These are phyloP conservation scores for Juglanconis sp. DNA, from an alignment of 2,329 filamentous ascomycete genomes.

Conservation along the genomic window DNA sequence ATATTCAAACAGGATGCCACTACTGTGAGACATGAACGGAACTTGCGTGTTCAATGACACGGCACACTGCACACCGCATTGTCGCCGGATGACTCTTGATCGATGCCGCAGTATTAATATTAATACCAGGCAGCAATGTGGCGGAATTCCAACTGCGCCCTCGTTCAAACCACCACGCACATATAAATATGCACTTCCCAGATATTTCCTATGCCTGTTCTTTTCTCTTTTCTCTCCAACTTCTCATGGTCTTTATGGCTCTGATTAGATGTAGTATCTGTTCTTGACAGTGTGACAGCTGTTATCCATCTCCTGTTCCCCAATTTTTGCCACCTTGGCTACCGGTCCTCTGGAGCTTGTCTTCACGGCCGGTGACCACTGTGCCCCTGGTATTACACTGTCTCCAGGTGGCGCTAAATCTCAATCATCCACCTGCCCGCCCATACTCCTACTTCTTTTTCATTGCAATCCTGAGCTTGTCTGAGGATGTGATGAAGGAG, in stretches of 20 bases:
- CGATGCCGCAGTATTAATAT: neutral
- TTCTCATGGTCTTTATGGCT: constrained; percentile 6
- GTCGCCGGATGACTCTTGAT: neutral
- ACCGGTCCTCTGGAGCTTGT: neutral
- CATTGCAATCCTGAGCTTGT: constrained; percentile 1
- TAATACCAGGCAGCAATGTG: neutral
- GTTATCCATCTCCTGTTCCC: neutral
- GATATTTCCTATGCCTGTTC: neutral
- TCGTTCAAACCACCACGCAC: neutral
- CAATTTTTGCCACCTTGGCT: neutral
- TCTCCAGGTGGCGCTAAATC: constrained; percentile 6
- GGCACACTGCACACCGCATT: neutral
- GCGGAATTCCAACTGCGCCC: neutral
- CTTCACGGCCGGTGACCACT: neutral
- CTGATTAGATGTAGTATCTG: constrained; percentile 13
- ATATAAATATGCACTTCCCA: neutral
- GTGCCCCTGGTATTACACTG: constrained; percentile 10
- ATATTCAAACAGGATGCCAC: too few species aligned
- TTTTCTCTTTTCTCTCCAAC: neutral
- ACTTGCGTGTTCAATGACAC: too few species aligned
- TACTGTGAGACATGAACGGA: too few species aligned
- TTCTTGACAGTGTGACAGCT: constrained; percentile 10
- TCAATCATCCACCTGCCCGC: too few species aligned
- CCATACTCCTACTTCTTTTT: neutral
- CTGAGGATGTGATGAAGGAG: neutral